These are phyloP conservation scores for Pseudogymnoascus verrucosus DNA, from an alignment of 2,329 filamentous ascomycete species.

Conservation along the genomic window DNA sequence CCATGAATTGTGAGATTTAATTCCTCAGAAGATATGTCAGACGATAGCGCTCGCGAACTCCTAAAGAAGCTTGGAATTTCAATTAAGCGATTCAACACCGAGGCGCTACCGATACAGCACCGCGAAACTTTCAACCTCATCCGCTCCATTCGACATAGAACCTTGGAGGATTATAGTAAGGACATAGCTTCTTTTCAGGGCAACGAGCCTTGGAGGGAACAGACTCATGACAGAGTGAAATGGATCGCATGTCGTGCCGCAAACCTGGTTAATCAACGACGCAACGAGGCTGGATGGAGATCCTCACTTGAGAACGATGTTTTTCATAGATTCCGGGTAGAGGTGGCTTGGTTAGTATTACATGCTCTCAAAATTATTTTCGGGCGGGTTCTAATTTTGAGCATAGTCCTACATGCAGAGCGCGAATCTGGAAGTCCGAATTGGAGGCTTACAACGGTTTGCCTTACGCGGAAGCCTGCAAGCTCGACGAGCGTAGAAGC, in stretches of 20 bases:
- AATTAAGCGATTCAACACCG: background rate
- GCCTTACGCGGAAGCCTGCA: background rate
- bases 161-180: background rate
- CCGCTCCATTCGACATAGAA: background rate
- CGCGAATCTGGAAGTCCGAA: slow-evolving; percentile 14
- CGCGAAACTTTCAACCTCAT: background rate
- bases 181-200: background rate
- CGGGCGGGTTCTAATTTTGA: slow-evolving; percentile 5
- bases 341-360: slow-evolving; percentile 14
- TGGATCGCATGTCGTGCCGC: background rate
- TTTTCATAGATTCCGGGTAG: slow-evolving; percentile 12
- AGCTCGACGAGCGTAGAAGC: background rate
- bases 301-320: background rate
- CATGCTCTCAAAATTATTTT: background rate
- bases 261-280: background rate
- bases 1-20: background rate
- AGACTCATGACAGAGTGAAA: background rate
- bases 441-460: slow-evolving; percentile 8
- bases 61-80: background rate
- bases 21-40: background rate
- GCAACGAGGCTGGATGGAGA: slow-evolving; percentile 5
- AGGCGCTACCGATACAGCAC: background rate
- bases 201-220: slow-evolving; percentile 6
- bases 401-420: slow-evolving; percentile 12
- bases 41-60: background rate